These are phyloP conservation scores for Claviceps quebecensis DNA, from an alignment of 2,329 filamentous ascomycete species.

Conservation along the genomic window DNA sequence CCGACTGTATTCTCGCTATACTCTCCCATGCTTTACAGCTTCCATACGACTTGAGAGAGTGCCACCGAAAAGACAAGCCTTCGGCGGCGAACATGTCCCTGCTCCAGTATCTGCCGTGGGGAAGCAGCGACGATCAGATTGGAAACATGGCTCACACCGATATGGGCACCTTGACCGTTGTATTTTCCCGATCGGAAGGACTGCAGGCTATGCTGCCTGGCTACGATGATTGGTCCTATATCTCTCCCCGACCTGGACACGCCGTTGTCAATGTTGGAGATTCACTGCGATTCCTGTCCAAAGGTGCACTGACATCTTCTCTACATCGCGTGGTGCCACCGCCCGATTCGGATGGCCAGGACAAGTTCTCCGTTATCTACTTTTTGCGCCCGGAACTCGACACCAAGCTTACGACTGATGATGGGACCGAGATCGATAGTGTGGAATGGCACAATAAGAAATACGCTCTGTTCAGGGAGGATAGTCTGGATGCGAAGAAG, in stretches of 20 bases:
- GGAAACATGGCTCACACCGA: slow-evolving; percentile 11
- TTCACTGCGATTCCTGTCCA: slow-evolving; percentile 8
- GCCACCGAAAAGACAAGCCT: slow-evolving; percentile 7
- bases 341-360: slow-evolving; percentile 6
- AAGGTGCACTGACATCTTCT: slow-evolving; percentile 6
- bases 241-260: slow-evolving; percentile 7
- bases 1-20: slow-evolving; percentile 3
- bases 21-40: slow-evolving; percentile 3
- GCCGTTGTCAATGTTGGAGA: slow-evolving; percentile 7
- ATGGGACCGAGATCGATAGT: slow-evolving; percentile 8
- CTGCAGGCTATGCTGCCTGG: slow-evolving; percentile 10
- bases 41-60: slow-evolving; percentile 2
- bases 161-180: slow-evolving; percentile 11
- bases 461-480: slow-evolving; percentile 10
- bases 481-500: slow-evolving; percentile 7
- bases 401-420: slow-evolving; percentile 7
- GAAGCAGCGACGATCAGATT: slow-evolving; percentile 5
- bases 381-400: slow-evolving; percentile 12
- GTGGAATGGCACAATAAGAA: slow-evolving; percentile 12
- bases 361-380: slow-evolving; percentile 11
- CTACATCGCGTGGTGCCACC: slow-evolving; percentile 11
- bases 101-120: slow-evolving; percentile 10
- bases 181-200: slow-evolving; percentile 10
- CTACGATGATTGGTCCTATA: slow-evolving; percentile 9
- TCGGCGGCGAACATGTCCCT: slow-evolving; percentile 8